Evolutionary conservation across 192 early-diverging fungal species (phyloP), one percentile per base, ranked within the genome.

Genomic region (Allomyces arbusculus): DNA sequence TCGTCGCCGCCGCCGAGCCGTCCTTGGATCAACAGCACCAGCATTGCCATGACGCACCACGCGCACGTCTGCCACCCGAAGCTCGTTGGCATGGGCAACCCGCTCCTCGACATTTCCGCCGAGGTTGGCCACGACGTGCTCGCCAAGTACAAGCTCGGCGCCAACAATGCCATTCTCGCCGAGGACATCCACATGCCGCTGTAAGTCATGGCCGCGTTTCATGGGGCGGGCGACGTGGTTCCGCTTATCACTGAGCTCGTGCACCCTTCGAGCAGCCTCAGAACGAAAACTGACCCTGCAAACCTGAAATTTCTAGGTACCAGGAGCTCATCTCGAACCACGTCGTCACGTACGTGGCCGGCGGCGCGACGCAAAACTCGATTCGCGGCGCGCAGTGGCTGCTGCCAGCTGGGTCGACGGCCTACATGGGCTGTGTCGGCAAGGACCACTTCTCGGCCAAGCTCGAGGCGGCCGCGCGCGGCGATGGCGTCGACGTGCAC

Each of bases 321-420:
- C 79, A 86, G 63, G 92, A 93, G 64, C 78, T 99, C 65, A 80
- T 89, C 33, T 72, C 80, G 33, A 77, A 81, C 70, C 78, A 83
- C 33, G 76, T 84, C 6, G 87, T 89, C 66, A 78, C 80, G 69
- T 94, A 92, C 77, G 89, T 92, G 70, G 92, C 93, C 61, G 96
- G 96, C 63, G 96, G 96, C 70, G 93, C 96, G 28, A 84, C 89
- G 50, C 96, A 99, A 76, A 99, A 99, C 87, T 80, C 92, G 63
- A 81, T 91, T 65, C 87, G 96, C 66, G 89, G 87, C 68, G 89
- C 86, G 25, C 88, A 91, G 80, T 91, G 89, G 74, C 73, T 94
- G 61, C 83, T 99, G 44, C 95, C 94, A 63, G 70, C 83, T 68
- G 87, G 87, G 67, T 82, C 85, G 10, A 91, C 91, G 25, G 82